Base-by-base conservation (phyloP, 1,284 basidiomycete genomes). In the Cronartium quercuum region DNA sequence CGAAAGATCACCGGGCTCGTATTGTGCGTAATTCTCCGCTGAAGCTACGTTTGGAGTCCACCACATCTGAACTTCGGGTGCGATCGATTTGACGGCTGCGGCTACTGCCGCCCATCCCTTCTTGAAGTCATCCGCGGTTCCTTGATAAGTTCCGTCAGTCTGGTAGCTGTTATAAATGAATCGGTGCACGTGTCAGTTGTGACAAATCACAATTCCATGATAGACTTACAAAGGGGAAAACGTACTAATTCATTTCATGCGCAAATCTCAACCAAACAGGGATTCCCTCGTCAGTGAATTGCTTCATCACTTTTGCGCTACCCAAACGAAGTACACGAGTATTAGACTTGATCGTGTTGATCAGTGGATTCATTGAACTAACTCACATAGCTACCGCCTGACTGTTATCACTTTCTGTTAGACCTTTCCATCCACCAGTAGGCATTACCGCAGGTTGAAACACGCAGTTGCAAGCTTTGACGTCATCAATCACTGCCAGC, bases 241-340 rank as follows among this genome's bases (percentile, higher is more conserved):
- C 38, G 18, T 37, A 73, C 70, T 73, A 73, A 24, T 79, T 79
- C 57, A 79, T 76, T 68, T 82, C 81, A 76, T 82, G 81, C 3
- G 78, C 82, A 55, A 82, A 82, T 21, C 82, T 79, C 15, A 82
- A 76, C 71, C 82, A 80, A 62, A 82, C 82, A 58, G 81, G 80
- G 57, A 82, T 78, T 18, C 82, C 82, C n/a, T 78, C 77, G 74
- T 82, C 82, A 61, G 81, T 82, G 78, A 82, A 82, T 67, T 80
- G 74, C 77, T 82, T 82, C 80, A 82, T 80, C 38, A 82, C 81
- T 0, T 79, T 76, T 21, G 70, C 70, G 44, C 70, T 73, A 57
- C 3, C 29, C 29, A 2, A 29, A 29, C 29, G 2, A 29, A 34
- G 18, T 68, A 1, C 51, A 35, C 18, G 1, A 24, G n/a, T 34